A percentile compares a stretch with the other conserved stretches of the same genome.
These are phyloP conservation scores for Emergomyces pasteurianus DNA, from an alignment of 2,329 filamentous ascomycete species.

Conservation along the genomic window DNA sequence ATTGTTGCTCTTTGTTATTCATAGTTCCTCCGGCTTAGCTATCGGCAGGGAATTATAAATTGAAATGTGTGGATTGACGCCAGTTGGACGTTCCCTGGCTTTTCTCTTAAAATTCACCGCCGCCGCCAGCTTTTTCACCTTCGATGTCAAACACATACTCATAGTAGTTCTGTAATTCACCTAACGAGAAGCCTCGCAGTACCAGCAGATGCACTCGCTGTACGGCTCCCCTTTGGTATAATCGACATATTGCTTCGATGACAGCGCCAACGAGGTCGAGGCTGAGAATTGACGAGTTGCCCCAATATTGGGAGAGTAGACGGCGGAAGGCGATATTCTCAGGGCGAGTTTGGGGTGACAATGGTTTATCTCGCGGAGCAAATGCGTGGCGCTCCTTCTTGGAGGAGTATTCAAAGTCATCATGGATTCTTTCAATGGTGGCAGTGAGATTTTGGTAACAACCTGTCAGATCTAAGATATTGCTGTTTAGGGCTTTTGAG, in stretches of 20 bases:
- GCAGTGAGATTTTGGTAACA: constrained; percentile 18
- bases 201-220: constrained; percentile 70
- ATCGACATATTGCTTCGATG: constrained; percentile 52
- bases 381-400: constrained; percentile 15
- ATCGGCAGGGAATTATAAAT: constrained; percentile 54
- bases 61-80: constrained; percentile 54
- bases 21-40: constrained; percentile 4
- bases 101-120: constrained; percentile 27
- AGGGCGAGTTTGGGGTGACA: constrained; percentile 13
- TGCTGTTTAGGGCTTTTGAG: constrained; percentile 32
- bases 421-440: constrained; percentile 42
- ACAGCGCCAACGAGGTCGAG: constrained; percentile 33
- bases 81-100: constrained; percentile 39
- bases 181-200: constrained; percentile 61
- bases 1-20: neutral
- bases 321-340: constrained; percentile 22
- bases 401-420: constrained; percentile 39
- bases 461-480: constrained; percentile 32
- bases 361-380: constrained; percentile 27
- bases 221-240: constrained; percentile 55
- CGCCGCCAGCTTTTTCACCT: constrained; percentile 41
- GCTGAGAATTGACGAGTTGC: constrained; percentile 27
- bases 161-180: constrained; percentile 36
- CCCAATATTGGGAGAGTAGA: constrained; percentile 36
- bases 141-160: constrained; percentile 36